phyloP scores from a whole-genome alignment of 768 basidiomycete genomes.

The Stropharia rugosoannulata region DNA sequence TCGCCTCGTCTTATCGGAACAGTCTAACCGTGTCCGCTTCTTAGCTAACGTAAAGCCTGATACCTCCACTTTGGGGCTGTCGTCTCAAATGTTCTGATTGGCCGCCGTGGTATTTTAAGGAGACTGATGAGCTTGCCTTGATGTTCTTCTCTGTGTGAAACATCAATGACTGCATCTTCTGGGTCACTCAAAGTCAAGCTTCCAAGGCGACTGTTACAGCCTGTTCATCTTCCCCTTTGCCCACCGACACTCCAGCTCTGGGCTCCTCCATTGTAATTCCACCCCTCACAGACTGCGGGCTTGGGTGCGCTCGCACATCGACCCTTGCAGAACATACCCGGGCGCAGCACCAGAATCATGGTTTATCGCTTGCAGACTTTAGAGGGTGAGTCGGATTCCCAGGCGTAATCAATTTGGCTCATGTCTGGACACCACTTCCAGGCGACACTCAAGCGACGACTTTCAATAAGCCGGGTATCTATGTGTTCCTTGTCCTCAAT shows the following conservation, averaged over 20 bases:
- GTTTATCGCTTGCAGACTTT: slow-evolving; percentile 4
- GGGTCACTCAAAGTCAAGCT: neutral
- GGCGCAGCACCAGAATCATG: neutral
- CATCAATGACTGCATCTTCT: neutral
- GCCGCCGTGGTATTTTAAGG: neutral
- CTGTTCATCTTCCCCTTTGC: neutral
- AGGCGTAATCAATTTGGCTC: neutral
- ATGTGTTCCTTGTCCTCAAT: slow-evolving; percentile 30
- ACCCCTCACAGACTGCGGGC: neutral
- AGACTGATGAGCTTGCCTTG: neutral
- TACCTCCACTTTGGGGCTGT: too few relatives aligned
- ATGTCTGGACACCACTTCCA: neutral
- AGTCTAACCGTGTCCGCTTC: too few relatives aligned
- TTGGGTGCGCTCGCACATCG: neutral
- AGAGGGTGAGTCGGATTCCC: neutral
- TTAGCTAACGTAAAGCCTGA: too few relatives aligned
- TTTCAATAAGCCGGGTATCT: slow-evolving; percentile 14
- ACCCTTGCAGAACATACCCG: neutral
- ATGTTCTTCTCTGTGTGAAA: neutral
- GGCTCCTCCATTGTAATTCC: neutral
- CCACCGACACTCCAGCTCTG: neutral
- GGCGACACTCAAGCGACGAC: neutral
- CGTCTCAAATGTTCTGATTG: too few relatives aligned
- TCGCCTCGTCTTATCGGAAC: too few relatives aligned
- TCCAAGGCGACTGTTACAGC: neutral